These are phyloP conservation scores for Hypoxylon sp. DNA, from an alignment of 2,329 filamentous ascomycete species.

Conservation along the genomic window DNA sequence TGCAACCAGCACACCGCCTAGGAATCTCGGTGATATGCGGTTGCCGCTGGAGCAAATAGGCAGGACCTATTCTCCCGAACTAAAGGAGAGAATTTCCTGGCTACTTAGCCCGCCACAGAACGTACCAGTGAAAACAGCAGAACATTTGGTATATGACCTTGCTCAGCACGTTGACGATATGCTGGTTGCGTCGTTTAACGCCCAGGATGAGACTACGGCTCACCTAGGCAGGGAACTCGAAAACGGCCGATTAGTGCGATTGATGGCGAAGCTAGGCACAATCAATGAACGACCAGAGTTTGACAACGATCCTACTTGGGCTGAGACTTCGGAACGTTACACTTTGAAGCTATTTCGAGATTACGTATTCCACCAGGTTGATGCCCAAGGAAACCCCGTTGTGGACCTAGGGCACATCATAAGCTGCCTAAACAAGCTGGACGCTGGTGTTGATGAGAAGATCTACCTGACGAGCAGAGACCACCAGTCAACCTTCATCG, in stretches of 20 bases:
- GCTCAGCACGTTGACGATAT: slow-evolving; percentile 81
- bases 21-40: slow-evolving; percentile 72
- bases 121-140: slow-evolving; percentile 76
- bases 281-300: slow-evolving; percentile 93
- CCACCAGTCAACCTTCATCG: slow-evolving; percentile 88
- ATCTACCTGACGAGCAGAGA: slow-evolving; percentile 89
- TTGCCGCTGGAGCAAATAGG: slow-evolving; percentile 82
- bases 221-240: slow-evolving; percentile 87
- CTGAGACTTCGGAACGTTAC: slow-evolving; percentile 92
- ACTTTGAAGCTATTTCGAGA: slow-evolving; percentile 95
- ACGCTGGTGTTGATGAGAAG: slow-evolving; percentile 89
- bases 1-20: slow-evolving; percentile 75
- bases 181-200: slow-evolving; percentile 84
- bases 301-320: slow-evolving; percentile 83
- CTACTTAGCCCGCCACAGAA: slow-evolving; percentile 77
- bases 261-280: slow-evolving; percentile 85
- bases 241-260: slow-evolving; percentile 86
- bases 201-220: slow-evolving; percentile 79
- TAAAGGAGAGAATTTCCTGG: slow-evolving; percentile 86
- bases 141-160: slow-evolving; percentile 84
- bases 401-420: slow-evolving; percentile 91
- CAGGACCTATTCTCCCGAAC: slow-evolving; percentile 81
- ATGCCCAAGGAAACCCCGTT: slow-evolving; percentile 84
- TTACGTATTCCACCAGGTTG: slow-evolving; percentile 97
- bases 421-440: slow-evolving; percentile 89